Base-by-base conservation (phyloP, 352 stramenopile genomes). In the Pythium phragmitis region DNA sequence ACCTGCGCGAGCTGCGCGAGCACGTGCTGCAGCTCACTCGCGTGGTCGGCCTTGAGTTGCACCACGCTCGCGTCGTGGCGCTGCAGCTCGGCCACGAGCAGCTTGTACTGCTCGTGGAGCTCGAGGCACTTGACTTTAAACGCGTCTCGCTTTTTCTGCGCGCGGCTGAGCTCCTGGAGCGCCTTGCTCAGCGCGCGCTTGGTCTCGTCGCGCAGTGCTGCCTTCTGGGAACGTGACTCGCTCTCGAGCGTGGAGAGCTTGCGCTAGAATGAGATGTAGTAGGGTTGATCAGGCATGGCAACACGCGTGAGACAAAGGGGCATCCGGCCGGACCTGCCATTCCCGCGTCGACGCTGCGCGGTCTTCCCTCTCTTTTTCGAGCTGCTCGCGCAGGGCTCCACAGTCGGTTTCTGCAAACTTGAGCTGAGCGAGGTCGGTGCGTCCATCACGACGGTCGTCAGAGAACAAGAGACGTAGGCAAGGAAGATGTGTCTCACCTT, bases 121-220 rank as follows among this genome's bases (percentile, higher is more conserved):
- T 94, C 79, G 11, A 94, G 70, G 59, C 85, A 94, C 43, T 92
- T 94, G 26, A 75, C 73, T 45, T 94, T 94, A 67, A 91, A 94
- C 28, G 81, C 81, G 57, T 94, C 81, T 16, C 82, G 76, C 73
- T 94, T 92, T 69, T 89, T 89, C 60, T 94, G 81, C 3, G 80
- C 66, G 50, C 80, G 89, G 45, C 56, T 66, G 33, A 92, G 72
- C 56, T 91, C 80, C 57, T 75, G 72, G 5, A 90, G 58, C 3
- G 79, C 70, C 67, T 92, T 93, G 26, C 73, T 82, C 28, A 91
- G 60, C 4, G 72, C 76, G 23, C 52, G 52, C 16, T 75, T 76
- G 42, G 77, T 85, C 21, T 94, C 83, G 46, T 79, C 76, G 60
- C 84, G 77, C 19, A 94, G 34, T 14, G 72, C 61, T 4, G 60